phyloP scores from a whole-genome alignment of 2,329 filamentous ascomycete genomes.

The Trichoderma atrobrunneum region DNA sequence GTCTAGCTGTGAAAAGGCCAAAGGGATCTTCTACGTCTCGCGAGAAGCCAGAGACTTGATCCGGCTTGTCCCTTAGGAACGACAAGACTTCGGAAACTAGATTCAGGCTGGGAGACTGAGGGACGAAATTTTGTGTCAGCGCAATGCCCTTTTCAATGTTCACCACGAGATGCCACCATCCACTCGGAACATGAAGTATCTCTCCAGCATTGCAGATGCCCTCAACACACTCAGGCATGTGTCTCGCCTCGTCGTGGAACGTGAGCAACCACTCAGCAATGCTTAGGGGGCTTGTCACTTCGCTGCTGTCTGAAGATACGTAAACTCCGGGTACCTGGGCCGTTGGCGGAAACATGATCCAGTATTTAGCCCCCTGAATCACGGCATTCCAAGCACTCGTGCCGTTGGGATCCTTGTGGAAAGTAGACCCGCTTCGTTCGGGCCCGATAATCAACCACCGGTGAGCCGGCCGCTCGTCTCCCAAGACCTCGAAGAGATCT shows the following conservation, averaged over 20 bases:
- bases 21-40: slow-evolving; percentile 70
- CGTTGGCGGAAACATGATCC: slow-evolving; percentile 93
- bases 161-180: slow-evolving; percentile 96
- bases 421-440: slow-evolving; percentile 83
- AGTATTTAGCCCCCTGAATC: slow-evolving; percentile 86
- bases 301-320: slow-evolving; percentile 82
- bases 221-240: slow-evolving; percentile 73
- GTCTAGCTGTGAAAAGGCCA: slow-evolving; percentile 67
- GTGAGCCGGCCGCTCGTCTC: slow-evolving; percentile 75
- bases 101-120: slow-evolving; percentile 49
- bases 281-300: slow-evolving; percentile 89
- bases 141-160: slow-evolving; percentile 84
- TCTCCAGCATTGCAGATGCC: slow-evolving; percentile 83
- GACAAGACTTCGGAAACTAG: slow-evolving; percentile 72
- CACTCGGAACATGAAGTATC: slow-evolving; percentile 85
- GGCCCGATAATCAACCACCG: slow-evolving; percentile 93
- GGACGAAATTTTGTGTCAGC: slow-evolving; percentile 94
- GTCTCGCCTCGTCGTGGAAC: slow-evolving; percentile 81
- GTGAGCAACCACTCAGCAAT: slow-evolving; percentile 95
- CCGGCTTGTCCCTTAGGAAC: slow-evolving; percentile 77
- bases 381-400: slow-evolving; percentile 93
- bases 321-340: slow-evolving; percentile 83
- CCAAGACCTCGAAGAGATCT: slow-evolving; percentile 80
- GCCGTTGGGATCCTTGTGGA: slow-evolving; percentile 78
- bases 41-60: slow-evolving; percentile 84